Base-by-base conservation (phyloP, 2,329 filamentous ascomycete species). In the Hymenoscyphus infarciens region DNA sequence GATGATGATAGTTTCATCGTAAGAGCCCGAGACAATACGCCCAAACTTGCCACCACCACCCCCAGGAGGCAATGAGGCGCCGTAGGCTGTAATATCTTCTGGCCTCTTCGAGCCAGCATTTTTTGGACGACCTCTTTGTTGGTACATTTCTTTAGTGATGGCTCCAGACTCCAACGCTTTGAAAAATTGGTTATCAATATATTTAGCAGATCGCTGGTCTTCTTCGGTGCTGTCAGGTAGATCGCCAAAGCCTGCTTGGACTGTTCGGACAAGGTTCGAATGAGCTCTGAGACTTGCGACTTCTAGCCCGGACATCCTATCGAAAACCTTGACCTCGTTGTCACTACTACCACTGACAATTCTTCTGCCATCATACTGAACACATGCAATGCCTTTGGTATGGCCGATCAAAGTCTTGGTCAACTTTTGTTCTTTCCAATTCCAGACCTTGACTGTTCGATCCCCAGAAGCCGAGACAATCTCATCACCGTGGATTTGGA, bases 301-400 rank as follows among this genome's bases (percentile, higher is more conserved):
- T 75, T 98, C 93, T 11, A 95, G 87, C 3, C 90, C 90, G 0
- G 92, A 92, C 55, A 85, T 83, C 54, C 90, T 88, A 74, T 98
- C 95, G 74, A 96, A 99, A 22, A 99, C 95, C 69, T 95, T 92
- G 35, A 99, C 92, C 49, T 95, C 93, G 73, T 96, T 92, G 75
- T 99, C 95, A 70, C 93, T 97, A 75, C 93, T 97, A 2, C 95
- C 95, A 70, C 92, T 97, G 59, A 99, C 92, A 66, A 99, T 96
- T 22, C 95, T 86, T 58, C 91, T 87, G 29, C 92, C 92, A 74
- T 99, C 95, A 73, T 95, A 98, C 76, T 99, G 94, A 16, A 99
- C 93, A 74, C 95, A 99, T 2, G 95, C 95, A 70, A 99, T 98
- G 35, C 95, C 95, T 75, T 99, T 99, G 66, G 86, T 86, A 72